These are phyloP conservation scores for Pseudogymnoascus sp. DNA, from an alignment of 2,329 filamentous ascomycete species.

Conservation along the genomic window DNA sequence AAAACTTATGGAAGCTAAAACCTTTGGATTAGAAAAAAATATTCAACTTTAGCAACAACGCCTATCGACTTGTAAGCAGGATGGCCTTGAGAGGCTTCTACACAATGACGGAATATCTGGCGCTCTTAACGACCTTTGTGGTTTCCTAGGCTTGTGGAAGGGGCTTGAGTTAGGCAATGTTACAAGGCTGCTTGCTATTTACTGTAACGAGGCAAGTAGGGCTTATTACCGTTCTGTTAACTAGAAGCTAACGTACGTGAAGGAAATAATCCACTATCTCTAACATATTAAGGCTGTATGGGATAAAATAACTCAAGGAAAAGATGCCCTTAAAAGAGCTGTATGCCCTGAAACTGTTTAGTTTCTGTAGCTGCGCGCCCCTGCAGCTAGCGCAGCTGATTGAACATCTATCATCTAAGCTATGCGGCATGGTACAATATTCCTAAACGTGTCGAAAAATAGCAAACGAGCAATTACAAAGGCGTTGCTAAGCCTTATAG, in stretches of 20 bases:
- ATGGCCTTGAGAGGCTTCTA: neutral
- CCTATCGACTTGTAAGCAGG: neutral
- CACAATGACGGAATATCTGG: neutral
- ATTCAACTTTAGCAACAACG: neutral
- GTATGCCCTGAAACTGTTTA: conserved; percentile 11
- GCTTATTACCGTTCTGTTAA: neutral
- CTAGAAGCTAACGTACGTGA: neutral
- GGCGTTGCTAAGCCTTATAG: neutral
- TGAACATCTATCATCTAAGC: conserved; percentile 8
- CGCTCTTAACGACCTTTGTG: neutral
- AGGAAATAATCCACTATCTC: neutral
- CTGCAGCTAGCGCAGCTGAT: neutral
- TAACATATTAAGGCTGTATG: neutral
- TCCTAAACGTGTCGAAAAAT: neutral
- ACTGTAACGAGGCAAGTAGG: conserved; percentile 10
- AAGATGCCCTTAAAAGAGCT: neutral
- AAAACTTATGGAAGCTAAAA: neutral
- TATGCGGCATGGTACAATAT: neutral
- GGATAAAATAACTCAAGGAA: neutral
- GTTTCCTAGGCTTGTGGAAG: conserved; percentile 6
- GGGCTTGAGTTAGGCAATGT: conserved; percentile 11
- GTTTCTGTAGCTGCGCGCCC: conserved; percentile 1
- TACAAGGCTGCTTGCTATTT: neutral
- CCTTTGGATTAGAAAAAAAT: neutral
- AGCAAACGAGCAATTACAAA: neutral